A percentile compares a stretch with the other conserved stretches of the same genome.
Evolutionary conservation across 345 rosid species (phyloP).

Genomic region (Mangifera indica): DNA sequence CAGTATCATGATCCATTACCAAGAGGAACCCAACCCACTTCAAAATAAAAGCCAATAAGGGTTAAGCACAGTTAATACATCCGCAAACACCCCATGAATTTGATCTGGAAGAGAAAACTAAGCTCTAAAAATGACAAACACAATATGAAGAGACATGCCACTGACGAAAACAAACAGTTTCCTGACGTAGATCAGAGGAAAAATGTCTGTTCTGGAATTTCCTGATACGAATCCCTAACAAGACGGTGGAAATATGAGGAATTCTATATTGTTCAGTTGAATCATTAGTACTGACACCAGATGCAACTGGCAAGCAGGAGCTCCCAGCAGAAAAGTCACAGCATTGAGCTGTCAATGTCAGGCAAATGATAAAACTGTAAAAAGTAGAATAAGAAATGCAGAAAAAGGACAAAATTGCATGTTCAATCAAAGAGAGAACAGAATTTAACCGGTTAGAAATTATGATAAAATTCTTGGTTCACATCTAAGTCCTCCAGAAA

Average conservation of each 20-base stretch:
- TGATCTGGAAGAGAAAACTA: too few species aligned
- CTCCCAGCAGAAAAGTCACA: background rate
- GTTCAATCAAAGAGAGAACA: background rate
- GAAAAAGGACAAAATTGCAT: background rate
- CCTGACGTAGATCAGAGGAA: too few species aligned
- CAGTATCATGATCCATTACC: background rate
- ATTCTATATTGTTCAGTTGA: too few species aligned
- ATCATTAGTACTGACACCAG: background rate
- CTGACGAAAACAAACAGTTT: too few species aligned
- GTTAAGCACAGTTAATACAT: too few species aligned
- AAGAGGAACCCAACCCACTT: too few species aligned
- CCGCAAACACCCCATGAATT: background rate
- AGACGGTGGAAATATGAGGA: background rate
- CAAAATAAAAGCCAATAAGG: too few species aligned
- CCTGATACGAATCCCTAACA: background rate
- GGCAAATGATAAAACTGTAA: background rate
- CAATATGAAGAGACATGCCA: too few species aligned
- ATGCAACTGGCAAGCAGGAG: background rate
- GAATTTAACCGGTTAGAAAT: background rate
- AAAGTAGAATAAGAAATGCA: background rate
- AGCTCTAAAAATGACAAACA: too few species aligned
- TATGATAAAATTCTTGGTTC: background rate
- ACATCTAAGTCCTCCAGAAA: background rate
- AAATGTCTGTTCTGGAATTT: too few species aligned
- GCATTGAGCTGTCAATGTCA: background rate